Evolutionary conservation across 208 protist species (phyloP).

Genomic region (Polymyxa betae): DNA sequence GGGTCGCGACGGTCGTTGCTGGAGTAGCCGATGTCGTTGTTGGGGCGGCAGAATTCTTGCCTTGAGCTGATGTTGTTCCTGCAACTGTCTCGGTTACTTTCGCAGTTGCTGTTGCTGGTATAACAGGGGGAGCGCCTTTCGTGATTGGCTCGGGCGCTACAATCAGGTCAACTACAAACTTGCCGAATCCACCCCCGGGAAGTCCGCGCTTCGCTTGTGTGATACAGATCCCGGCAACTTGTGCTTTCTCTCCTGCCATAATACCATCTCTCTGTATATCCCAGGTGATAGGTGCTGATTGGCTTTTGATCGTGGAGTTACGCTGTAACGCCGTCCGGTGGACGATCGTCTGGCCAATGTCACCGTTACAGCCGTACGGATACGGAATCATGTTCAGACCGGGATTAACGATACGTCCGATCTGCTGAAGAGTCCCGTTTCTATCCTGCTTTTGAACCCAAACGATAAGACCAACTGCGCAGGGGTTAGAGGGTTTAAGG

Average conservation of each 20-base stretch:
- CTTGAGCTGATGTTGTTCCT: too few species aligned
- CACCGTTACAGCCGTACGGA: background rate
- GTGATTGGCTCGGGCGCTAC: too few species aligned
- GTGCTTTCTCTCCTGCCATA: background rate
- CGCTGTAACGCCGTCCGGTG: background rate
- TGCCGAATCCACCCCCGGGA: background rate
- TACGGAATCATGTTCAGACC: constrained; percentile 18
- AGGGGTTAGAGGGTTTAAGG: background rate
- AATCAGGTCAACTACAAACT: background rate
- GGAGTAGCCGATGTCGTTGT: too few species aligned
- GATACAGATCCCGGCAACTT: background rate
- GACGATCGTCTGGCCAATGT: background rate
- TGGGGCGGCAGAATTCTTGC: too few species aligned
- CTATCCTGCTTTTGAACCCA: background rate
- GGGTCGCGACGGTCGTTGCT: too few species aligned
- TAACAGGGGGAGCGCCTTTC: too few species aligned
- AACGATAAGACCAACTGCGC: background rate
- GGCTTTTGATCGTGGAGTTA: background rate
- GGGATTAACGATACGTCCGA: background rate
- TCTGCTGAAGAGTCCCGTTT: background rate
- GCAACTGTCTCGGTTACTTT: too few species aligned
- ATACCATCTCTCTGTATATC: background rate
- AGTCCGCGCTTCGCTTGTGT: background rate
- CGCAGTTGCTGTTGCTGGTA: too few species aligned
- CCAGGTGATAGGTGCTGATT: background rate